phyloP scores from a whole-genome alignment of 345 rosid genomes.

The Salix koriyanagi region DNA sequence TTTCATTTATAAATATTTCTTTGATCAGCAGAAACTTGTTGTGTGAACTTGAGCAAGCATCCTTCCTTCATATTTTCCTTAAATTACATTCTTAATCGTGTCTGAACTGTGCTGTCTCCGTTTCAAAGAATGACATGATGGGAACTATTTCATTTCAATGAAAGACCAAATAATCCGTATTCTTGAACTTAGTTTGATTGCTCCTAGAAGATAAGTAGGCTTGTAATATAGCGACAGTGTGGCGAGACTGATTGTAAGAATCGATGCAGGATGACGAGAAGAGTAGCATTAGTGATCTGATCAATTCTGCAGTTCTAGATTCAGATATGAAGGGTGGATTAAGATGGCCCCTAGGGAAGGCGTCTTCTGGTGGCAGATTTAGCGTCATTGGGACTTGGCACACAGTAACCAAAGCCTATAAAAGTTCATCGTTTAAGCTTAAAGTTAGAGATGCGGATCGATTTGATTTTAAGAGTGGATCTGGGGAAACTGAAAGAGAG shows the following conservation, averaged over 20 bases:
- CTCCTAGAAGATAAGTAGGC: not conserved
- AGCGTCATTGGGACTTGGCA: slow-evolving; percentile 45
- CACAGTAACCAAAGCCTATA: slow-evolving; percentile 32
- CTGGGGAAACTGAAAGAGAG: slow-evolving; percentile 39
- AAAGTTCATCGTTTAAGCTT: slow-evolving; percentile 39
- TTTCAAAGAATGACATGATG: too few species aligned
- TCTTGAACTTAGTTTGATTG: not conserved
- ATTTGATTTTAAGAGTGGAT: slow-evolving; percentile 39
- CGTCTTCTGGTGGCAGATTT: slow-evolving; percentile 39
- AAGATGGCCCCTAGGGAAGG: slow-evolving; percentile 51
- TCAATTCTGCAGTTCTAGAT: slow-evolving; percentile 51
- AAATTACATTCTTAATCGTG: too few species aligned
- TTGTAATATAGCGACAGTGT: not conserved
- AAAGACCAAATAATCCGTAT: not conserved
- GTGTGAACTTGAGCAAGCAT: too few species aligned
- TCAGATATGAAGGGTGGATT: slow-evolving; percentile 62
- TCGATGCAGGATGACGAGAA: slow-evolving; percentile 55
- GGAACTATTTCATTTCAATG: too few species aligned
- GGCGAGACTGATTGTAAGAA: not conserved
- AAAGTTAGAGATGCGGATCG: slow-evolving; percentile 56
- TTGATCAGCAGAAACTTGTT: too few species aligned
- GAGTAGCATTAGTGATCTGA: slow-evolving; percentile 36
- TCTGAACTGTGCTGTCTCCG: too few species aligned
- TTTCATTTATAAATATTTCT: too few species aligned
- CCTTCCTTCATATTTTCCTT: too few species aligned